Evolutionary conservation across 1,284 basidiomycete genomes (phyloP).

Genomic region (Tylopilus sp.): DNA sequence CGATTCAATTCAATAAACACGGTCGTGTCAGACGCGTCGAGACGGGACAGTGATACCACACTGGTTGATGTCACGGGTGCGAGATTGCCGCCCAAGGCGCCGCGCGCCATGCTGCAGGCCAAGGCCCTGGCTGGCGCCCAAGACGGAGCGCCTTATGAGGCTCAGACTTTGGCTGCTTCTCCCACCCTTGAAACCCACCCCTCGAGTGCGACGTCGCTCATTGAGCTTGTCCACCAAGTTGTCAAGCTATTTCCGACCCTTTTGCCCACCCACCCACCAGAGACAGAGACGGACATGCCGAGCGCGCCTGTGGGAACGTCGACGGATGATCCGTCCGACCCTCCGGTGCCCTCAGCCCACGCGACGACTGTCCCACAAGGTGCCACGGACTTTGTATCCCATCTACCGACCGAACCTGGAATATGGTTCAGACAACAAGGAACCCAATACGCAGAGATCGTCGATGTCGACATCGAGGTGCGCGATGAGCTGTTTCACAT

Average conservation of each 20-base stretch:
- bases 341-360: neutral
- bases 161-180: conserved; percentile 1
- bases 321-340: neutral
- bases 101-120: conserved; percentile 24
- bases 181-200: conserved; percentile 2
- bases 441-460: conserved; percentile 18
- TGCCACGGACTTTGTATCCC: conserved; percentile 11
- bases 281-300: neutral
- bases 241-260: conserved; percentile 7
- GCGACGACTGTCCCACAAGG: neutral
- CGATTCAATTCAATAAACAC: conserved; percentile 16
- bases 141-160: neutral
- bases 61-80: conserved; percentile 18
- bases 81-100: conserved; percentile 22
- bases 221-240: conserved; percentile 6
- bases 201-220: neutral
- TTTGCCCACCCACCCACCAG: neutral
- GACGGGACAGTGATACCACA: conserved; percentile 30
- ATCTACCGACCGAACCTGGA: conserved; percentile 21
- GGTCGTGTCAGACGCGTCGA: conserved; percentile 14
- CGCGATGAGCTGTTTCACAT: conserved; percentile 23
- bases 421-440: conserved; percentile 30
- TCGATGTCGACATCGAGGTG: conserved; percentile 25
- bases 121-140: neutral
- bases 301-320: neutral